Percentiles rank a stretch among this genome's conserved stretches.
Conservation (phyloP, 2,329 filamentous ascomycete species). For the Clarireedia hainanense region DNA sequence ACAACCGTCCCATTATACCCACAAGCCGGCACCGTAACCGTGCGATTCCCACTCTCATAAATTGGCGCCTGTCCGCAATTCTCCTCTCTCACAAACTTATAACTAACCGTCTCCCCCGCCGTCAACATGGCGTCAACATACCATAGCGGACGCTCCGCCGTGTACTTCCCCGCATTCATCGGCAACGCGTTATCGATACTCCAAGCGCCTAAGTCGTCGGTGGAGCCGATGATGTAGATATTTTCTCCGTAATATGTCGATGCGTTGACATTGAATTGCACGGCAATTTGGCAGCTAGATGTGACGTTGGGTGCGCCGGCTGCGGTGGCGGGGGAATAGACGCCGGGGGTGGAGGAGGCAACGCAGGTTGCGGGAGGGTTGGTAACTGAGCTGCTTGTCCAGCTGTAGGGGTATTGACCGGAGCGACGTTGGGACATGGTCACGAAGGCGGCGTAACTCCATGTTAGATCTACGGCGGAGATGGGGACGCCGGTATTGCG, state of each 20-base stretch:
- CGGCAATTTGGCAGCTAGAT: slow-evolving; percentile 25
- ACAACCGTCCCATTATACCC: slow-evolving; percentile 23
- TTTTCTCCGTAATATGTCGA: slow-evolving; percentile 41
- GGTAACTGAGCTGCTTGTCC: slow-evolving; percentile 40
- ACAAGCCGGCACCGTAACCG: slow-evolving; percentile 34
- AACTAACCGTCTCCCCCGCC: slow-evolving; percentile 36
- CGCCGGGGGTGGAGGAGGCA: slow-evolving; percentile 38
- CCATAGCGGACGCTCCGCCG: slow-evolving; percentile 37
- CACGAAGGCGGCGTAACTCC: slow-evolving; percentile 65
- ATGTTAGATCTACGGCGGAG: slow-evolving; percentile 62
- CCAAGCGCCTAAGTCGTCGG: slow-evolving; percentile 37
- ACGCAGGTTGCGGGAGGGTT: slow-evolving; percentile 42
- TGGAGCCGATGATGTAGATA: slow-evolving; percentile 37
- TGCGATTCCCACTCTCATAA: slow-evolving; percentile 38
- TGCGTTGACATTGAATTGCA: slow-evolving; percentile 40
- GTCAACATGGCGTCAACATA: slow-evolving; percentile 33
- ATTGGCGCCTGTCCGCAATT: slow-evolving; percentile 36
- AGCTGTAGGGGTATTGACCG: slow-evolving; percentile 45
- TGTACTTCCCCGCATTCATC: slow-evolving; percentile 36
- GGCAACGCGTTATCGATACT: slow-evolving; percentile 27
- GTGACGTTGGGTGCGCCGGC: slow-evolving; percentile 32
- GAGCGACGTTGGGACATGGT: slow-evolving; percentile 50
- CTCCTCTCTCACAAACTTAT: slow-evolving; percentile 39
- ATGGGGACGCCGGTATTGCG: slow-evolving; percentile 44
- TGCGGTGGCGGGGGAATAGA: slow-evolving; percentile 42